Base-by-base conservation (phyloP, 2,329 filamentous ascomycete species). In the Anthostomella pinea region DNA sequence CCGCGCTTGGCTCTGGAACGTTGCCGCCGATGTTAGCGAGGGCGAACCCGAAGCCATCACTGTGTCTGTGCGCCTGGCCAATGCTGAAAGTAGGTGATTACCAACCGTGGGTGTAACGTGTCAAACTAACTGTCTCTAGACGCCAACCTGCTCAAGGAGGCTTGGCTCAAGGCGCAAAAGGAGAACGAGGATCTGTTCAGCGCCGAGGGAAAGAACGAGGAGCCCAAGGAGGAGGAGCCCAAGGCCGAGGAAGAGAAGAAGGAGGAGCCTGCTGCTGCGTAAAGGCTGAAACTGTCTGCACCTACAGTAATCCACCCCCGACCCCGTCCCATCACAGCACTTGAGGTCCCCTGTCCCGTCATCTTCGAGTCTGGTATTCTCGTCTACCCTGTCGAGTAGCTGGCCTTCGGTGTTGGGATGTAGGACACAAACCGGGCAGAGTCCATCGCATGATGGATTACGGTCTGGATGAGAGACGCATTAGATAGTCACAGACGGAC, bases 1-100 rank as follows among this genome's bases (percentile, higher is more conserved):
- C 75, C 86, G 93, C 66, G 94, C 86, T 73, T 98, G 93, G 93
- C 93, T 98, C 53, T 98, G 93, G 93, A 97, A 95, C 62, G 91
- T 90, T 43, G 85, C 90, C 40, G 93, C 93, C 52, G 93, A 98
- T 75, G 91, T 97, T 56, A 95, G 88, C 61, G 93, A 98, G 77
- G 93, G 93, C 46, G 91, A 96, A 73, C 86, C 93, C 48, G 93
- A 98, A 77, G 88, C 90, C 38, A 84, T 89, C 60, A 98, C 93
- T 37, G 78, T 98, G 58, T 93, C 93, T 50, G 97, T 98, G 58
- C 89, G 93, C 54, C 96, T 98, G 60, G 91, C 85, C 71, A 98
- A 97, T 77, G 84, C 87, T 53, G 93, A 98, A 64, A 97, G 89
- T 95, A 77, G 64, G 85, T 77, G 5, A 28, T 14, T 7, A 19